A percentile compares a stretch with the other conserved stretches of the same genome.
These are phyloP conservation scores for Scedosporium boydii DNA, from an alignment of 2,329 filamentous ascomycete genomes.

Conservation along the genomic window DNA sequence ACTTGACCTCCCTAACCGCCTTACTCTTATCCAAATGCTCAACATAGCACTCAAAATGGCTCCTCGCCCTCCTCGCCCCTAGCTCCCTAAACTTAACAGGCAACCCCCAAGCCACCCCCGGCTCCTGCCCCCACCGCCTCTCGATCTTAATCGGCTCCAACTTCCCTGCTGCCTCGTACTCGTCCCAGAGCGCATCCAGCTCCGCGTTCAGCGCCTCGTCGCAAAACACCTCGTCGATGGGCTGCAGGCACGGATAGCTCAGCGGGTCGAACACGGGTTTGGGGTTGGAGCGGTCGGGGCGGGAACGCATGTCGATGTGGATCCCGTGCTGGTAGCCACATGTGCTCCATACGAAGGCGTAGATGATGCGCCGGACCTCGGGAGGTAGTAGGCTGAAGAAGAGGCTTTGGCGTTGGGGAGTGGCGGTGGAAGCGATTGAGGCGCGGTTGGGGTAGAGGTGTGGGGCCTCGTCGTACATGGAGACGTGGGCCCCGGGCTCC, in stretches of 20 bases:
- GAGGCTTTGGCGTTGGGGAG: background rate
- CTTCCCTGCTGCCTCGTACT: background rate
- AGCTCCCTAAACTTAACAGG: background rate
- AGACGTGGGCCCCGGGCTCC: background rate
- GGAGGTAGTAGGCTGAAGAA: background rate
- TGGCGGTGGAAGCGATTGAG: background rate
- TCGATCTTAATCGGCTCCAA: background rate
- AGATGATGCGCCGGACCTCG: slow-evolving; percentile 3
- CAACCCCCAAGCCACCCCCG: background rate
- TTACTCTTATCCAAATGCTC: background rate
- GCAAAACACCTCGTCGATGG: background rate
- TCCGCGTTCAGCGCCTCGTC: background rate
- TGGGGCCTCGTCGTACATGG: background rate
- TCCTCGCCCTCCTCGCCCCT: background rate
- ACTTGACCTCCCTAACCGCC: background rate
- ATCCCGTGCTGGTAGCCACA: slow-evolving; percentile 1
- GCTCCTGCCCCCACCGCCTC: background rate
- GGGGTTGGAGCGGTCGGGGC: background rate
- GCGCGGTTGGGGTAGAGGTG: slow-evolving; percentile 1
- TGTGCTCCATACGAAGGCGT: background rate
- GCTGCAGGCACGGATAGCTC: background rate
- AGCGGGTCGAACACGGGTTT: background rate
- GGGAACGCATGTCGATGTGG: background rate
- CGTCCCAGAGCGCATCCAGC: background rate
- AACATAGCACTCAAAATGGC: background rate